Percentiles rank a stretch among this genome's conserved stretches.
Conservation (phyloP, 2,329 filamentous ascomycete species). For the Neurospora crassa region DNA sequence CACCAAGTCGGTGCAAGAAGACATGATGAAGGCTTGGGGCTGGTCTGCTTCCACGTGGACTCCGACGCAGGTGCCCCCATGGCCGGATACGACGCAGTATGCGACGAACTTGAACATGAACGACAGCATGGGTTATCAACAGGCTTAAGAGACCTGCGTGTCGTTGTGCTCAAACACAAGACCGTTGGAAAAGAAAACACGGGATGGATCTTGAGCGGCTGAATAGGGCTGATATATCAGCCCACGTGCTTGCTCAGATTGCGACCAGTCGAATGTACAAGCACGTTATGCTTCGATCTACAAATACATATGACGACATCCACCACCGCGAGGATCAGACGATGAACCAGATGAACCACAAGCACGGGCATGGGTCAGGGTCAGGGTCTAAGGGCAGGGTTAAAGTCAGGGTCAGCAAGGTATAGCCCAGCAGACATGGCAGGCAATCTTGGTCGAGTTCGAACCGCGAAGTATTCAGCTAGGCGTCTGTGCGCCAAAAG, state of each 20-base stretch:
- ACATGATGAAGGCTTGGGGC: slow-evolving; percentile 23
- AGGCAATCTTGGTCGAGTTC: not conserved
- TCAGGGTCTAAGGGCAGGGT: not conserved
- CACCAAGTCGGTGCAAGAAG: slow-evolving; percentile 21
- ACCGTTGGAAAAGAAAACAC: not conserved
- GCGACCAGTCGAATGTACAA: not conserved
- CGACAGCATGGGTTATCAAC: not conserved
- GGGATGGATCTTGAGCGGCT: not conserved
- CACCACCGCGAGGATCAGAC: not conserved
- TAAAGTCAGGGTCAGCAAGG: not conserved
- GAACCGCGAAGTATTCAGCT: not conserved
- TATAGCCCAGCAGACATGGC: not conserved
- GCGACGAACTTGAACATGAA: not conserved
- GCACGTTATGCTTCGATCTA: not conserved
- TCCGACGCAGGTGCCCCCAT: not conserved
- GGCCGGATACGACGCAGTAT: not conserved
- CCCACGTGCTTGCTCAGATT: not conserved
- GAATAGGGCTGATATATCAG: not conserved
- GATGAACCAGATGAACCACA: not conserved
- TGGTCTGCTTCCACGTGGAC: slow-evolving; percentile 7
- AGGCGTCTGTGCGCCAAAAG: not conserved
- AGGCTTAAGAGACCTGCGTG: not conserved
- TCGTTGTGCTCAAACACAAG: not conserved
- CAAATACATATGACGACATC: not conserved
- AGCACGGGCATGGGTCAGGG: not conserved